Conservation (phyloP, 345 rosid species). For the Ricinus communis region DNA sequence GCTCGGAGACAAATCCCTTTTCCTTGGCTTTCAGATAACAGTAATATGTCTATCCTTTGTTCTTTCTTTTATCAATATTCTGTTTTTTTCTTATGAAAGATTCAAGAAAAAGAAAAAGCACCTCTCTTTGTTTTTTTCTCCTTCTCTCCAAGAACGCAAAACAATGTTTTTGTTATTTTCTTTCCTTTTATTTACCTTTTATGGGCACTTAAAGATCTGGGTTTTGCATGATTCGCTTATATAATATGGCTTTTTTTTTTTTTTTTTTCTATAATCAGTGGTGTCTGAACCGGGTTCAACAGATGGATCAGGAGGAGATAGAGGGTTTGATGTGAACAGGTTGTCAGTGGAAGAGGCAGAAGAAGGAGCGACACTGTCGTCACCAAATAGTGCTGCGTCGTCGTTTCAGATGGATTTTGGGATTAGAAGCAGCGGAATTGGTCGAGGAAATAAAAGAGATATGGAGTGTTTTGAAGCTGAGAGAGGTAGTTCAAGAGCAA, state of each 20-base stretch:
- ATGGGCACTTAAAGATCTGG: neutral
- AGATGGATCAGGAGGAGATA: constrained; percentile 34
- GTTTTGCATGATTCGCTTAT: too few relatives aligned
- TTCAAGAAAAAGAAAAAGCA: neutral
- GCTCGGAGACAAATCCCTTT: constrained; percentile 47
- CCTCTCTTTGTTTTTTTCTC: too few relatives aligned
- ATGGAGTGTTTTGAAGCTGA: constrained; percentile 40
- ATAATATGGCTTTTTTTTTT: neutral
- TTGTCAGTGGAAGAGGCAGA: constrained; percentile 50
- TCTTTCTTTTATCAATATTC: neutral
- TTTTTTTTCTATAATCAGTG: constrained; percentile 2
- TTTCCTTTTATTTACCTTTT: neutral
- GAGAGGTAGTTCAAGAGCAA: constrained; percentile 63
- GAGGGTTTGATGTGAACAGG: constrained; percentile 53
- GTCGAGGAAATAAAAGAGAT: constrained; percentile 48
- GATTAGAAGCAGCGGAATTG: constrained; percentile 38
- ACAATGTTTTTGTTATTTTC: too few relatives aligned
- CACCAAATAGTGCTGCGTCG: constrained; percentile 80
- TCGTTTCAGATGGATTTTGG: constrained; percentile 86
- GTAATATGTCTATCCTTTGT: constrained; percentile 31
- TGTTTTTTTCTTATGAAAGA: constrained; percentile 10
- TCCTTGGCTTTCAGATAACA: constrained; percentile 65
- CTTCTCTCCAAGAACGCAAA: neutral
- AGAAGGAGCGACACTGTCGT: constrained; percentile 53
- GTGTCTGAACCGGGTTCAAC: constrained; percentile 38